Base-by-base conservation (phyloP, 192 early-diverging fungal species). In the Kickxella alabastrina region DNA sequence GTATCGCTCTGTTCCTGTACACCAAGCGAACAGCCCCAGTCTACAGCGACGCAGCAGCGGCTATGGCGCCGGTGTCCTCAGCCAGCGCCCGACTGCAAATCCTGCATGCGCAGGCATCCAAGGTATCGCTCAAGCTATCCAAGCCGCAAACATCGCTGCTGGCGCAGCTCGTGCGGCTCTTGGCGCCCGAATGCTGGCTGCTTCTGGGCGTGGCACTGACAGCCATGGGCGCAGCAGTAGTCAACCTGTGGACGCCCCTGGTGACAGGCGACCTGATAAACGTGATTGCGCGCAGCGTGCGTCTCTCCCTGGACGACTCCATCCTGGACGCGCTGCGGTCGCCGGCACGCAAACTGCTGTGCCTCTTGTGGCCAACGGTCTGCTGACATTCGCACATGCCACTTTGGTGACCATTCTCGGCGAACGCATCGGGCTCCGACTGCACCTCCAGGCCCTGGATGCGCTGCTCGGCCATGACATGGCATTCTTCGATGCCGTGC, bases 301-400 rank as follows among this genome's bases (percentile, higher is more conserved):
- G 47, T 3, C 32, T 43, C 8, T 49, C 50, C 10, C 47, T 60
- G 42, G 54, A 57, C 49, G 36, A 39, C 12, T 54, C 51, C 10
- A 38, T 60, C 22, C 34, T 49, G 25, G 70, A 49, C 45, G 59
- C 54, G 22, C 56, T 81, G 28, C 52, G 67, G 4, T 57, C 57
- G 32, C 75, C 82, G 7, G 82, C 81, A 4, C 37, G 74, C 19
- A 69, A 75, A 35, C 57, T 86, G n/a, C 49, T 84, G 19, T 64
- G 37, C n/a, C 56, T 86, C 26, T 83, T 15, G 51, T 72, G 6
- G 69, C 75, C 28, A 79, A 86, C 54, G 84, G 80, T 21, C 69
- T 60, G 19, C 64, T 86, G 49, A 82, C 84, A 21, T 80, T 80
- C 62, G 71, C 70, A 1, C 84, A 86, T 46, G 82, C 83, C n/a